phyloP scores from a whole-genome alignment of 2,329 filamentous ascomycete genomes.

The Clarireedia monteithiana region DNA sequence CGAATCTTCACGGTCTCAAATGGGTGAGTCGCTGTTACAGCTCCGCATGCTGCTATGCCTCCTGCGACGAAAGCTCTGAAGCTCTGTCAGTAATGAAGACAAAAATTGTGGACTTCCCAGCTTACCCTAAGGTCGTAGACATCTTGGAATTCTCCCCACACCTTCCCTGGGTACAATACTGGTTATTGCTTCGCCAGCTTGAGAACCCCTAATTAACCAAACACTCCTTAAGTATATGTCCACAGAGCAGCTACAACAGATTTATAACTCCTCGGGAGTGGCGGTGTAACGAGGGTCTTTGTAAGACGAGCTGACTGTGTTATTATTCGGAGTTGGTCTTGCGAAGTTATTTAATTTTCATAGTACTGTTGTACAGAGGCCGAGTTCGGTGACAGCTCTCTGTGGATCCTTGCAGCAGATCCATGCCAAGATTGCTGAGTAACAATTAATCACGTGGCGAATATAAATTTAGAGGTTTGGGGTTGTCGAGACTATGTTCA shows the following conservation, averaged over 20 bases:
- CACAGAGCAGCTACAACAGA: not conserved
- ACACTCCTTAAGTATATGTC: not conserved
- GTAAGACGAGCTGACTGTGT: not conserved
- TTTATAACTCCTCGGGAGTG: not conserved
- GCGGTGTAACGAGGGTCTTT: not conserved
- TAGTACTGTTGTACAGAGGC: not conserved
- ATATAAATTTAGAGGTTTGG: not conserved
- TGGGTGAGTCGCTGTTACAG: slow-evolving; percentile 93
- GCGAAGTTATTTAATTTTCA: slow-evolving; percentile 1
- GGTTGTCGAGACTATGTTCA: not conserved
- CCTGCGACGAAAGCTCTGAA: slow-evolving; percentile 81
- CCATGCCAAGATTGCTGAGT: not conserved
- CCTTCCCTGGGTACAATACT: slow-evolving; percentile 13
- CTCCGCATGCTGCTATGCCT: slow-evolving; percentile 92
- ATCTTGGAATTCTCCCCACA: slow-evolving; percentile 30
- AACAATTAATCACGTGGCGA: not conserved
- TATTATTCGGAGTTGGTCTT: not conserved
- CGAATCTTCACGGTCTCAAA: slow-evolving; percentile 99
- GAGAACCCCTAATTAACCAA: not conserved
- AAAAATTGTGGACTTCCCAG: not conserved
- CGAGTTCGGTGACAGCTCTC: slow-evolving; percentile 1
- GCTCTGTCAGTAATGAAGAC: slow-evolving; percentile 15
- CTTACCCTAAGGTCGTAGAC: slow-evolving; percentile 46
- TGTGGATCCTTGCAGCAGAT: slow-evolving; percentile 1
- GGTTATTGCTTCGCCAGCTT: slow-evolving; percentile 15